These are phyloP conservation scores for Teratosphaeria gauchensis DNA, from an alignment of 2,329 filamentous ascomycete genomes.

Conservation along the genomic window DNA sequence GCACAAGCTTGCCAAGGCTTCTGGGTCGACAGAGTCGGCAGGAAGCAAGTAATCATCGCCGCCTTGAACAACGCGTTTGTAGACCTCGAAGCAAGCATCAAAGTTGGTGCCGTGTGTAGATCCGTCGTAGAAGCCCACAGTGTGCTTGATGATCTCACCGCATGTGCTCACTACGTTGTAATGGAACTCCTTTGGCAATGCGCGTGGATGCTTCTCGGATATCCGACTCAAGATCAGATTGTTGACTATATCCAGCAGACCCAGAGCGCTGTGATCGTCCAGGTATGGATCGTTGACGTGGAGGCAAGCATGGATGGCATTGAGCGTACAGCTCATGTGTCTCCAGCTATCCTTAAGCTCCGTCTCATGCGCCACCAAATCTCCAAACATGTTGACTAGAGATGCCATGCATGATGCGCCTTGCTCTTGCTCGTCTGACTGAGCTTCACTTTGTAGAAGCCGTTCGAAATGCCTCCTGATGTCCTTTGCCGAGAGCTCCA, in stretches of 20 bases:
- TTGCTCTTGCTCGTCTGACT: background rate
- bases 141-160: slow-evolving; percentile 3
- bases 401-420: slow-evolving; percentile 1
- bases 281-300: background rate
- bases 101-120: background rate
- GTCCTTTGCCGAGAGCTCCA: background rate
- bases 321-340: slow-evolving; percentile 13
- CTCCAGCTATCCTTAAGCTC: slow-evolving; percentile 14
- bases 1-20: slow-evolving; percentile 7
- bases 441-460: background rate
- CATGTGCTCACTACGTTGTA: slow-evolving; percentile 5
- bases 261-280: slow-evolving; percentile 4
- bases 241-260: slow-evolving; percentile 14
- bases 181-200: slow-evolving; percentile 19
- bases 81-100: slow-evolving; percentile 7
- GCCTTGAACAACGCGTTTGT: slow-evolving; percentile 13
- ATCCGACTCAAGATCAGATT: slow-evolving; percentile 15
- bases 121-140: slow-evolving; percentile 1
- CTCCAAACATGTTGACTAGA: background rate
- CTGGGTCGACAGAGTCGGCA: background rate
- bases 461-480: background rate
- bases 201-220: slow-evolving; percentile 22
- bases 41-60: slow-evolving; percentile 14
- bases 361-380: slow-evolving; percentile 1
- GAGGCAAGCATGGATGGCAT: slow-evolving; percentile 4